Evolutionary conservation across 2,329 filamentous ascomycete species (phyloP), one percentile per base, ranked within the genome.

Genomic region (Ceratocystiopsis sp.): DNA sequence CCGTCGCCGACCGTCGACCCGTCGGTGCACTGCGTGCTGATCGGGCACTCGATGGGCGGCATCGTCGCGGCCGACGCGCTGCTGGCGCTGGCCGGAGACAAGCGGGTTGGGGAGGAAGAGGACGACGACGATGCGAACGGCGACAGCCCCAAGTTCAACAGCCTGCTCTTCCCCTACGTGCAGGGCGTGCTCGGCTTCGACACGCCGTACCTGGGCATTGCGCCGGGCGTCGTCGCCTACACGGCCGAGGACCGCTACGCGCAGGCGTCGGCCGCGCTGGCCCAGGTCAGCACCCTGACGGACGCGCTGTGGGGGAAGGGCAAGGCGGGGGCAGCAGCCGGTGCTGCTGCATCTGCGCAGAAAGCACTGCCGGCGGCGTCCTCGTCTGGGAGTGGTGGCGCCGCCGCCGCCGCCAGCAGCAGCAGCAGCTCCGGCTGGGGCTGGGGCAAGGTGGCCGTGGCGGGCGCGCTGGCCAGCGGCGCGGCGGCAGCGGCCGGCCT

Each of bases 11-110:
- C 84, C 0, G 71, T 93, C 49, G 84, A 93, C 48, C 85, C 86
- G 6, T 85, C 80, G 0, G 84, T 94, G 17, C 79, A 78, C 54
- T 80, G 82, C 25, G 71, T 94, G 39, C 71, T 95, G 15, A 66
- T 93, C 45, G 87, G 87, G 19, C 87, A 95, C 59, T 87, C 81
- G 10, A 95, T 82, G 83, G 83, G 83, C 52, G 91, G 91, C 52
- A 95, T 96, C 53, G 86, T 96, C 39, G 89, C 85, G 12, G 89
- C 86, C 33, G 91, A 96, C 57, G 81, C 85, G 14, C 68, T 89
- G 49, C 73, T 95, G 52, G 71, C 78, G 36, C 71, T 96, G 42
- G 64, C 69, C 1, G 68, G 66, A 9, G 72, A 76, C 43, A 59
- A 62, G 48, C 68, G 70, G 45, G 68, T 76, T 50, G 56, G 57